These are phyloP conservation scores for Pestalotiopsis sp. DNA, from an alignment of 2,329 filamentous ascomycete species.

Conservation along the genomic window DNA sequence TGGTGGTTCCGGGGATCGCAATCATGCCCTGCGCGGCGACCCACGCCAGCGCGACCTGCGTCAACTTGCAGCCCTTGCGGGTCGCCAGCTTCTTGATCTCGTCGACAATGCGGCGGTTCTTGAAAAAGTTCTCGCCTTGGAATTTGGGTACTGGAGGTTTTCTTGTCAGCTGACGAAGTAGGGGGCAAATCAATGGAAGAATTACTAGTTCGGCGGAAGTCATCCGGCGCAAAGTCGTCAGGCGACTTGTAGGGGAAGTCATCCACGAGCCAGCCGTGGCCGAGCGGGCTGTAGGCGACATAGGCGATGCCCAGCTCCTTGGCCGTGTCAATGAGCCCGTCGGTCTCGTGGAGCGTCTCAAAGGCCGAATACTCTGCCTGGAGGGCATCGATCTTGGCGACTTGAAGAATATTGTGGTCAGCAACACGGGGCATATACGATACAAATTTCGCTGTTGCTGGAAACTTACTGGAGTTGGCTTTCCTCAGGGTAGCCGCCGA, in stretches of 20 bases:
- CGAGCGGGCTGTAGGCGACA: slow-evolving; percentile 48
- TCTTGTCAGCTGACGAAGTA: not conserved
- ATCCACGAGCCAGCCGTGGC: slow-evolving; percentile 49
- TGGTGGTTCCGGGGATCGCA: slow-evolving; percentile 16
- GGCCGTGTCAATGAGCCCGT: slow-evolving; percentile 14
- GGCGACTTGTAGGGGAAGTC: slow-evolving; percentile 42
- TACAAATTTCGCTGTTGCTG: not conserved
- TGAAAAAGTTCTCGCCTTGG: slow-evolving; percentile 48
- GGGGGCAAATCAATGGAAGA: slow-evolving; percentile 23
- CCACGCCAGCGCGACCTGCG: slow-evolving; percentile 39
- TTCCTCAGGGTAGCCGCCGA: slow-evolving; percentile 46
- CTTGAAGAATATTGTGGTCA: slow-evolving; percentile 25
- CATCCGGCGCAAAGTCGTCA: slow-evolving; percentile 45
- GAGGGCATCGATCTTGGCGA: slow-evolving; percentile 48
- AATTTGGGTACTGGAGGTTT: slow-evolving; percentile 29
- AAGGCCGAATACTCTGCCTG: slow-evolving; percentile 46
- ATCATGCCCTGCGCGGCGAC: slow-evolving; percentile 27
- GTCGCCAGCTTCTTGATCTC: slow-evolving; percentile 42
- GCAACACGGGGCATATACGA: not conserved
- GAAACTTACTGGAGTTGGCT: slow-evolving; percentile 41
- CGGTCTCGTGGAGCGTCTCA: slow-evolving; percentile 24
- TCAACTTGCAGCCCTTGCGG: slow-evolving; percentile 33
- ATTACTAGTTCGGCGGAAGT: slow-evolving; percentile 41
- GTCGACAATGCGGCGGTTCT: slow-evolving; percentile 42
- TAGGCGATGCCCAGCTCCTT: slow-evolving; percentile 36